These are phyloP conservation scores for Populus hybrid DNA, from an alignment of 441 rosid species.

Conservation along the genomic window DNA sequence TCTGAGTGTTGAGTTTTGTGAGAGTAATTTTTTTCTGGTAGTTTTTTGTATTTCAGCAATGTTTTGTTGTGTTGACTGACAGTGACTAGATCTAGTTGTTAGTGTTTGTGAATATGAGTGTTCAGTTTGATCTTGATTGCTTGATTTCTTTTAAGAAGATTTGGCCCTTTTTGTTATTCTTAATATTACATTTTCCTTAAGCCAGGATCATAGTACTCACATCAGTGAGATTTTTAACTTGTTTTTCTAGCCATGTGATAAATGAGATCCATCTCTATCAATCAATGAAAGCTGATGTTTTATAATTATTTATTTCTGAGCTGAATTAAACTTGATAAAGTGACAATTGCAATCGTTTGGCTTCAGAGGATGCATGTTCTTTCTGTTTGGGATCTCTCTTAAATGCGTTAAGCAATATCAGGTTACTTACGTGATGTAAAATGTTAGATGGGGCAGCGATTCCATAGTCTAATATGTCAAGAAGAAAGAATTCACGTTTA, in stretches of 20 bases:
- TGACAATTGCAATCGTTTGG: neutral
- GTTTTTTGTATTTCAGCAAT: neutral
- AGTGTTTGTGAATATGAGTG: neutral
- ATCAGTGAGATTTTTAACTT: neutral
- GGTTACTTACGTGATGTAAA: neutral
- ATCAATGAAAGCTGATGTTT: neutral
- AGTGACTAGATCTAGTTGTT: neutral
- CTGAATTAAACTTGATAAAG: neutral
- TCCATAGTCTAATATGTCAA: neutral
- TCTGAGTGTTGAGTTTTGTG: conserved; percentile 29
- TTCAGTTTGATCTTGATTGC: neutral
- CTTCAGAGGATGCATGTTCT: neutral
- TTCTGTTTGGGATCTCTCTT: neutral
- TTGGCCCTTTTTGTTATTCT: neutral
- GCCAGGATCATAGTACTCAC: neutral
- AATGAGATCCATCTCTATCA: neutral
- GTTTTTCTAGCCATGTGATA: neutral
- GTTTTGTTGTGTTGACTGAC: neutral
- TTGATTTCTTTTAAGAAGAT: neutral
- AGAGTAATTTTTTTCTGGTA: neutral
- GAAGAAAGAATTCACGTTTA: neutral
- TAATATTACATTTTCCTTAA: neutral
- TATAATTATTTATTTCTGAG: neutral
- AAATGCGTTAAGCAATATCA: neutral
- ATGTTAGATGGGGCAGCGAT: neutral